Evolutionary conservation across 495 filamentous ascomycete species (phyloP).

Genomic region (Friedmanniomyces endolithicus): DNA sequence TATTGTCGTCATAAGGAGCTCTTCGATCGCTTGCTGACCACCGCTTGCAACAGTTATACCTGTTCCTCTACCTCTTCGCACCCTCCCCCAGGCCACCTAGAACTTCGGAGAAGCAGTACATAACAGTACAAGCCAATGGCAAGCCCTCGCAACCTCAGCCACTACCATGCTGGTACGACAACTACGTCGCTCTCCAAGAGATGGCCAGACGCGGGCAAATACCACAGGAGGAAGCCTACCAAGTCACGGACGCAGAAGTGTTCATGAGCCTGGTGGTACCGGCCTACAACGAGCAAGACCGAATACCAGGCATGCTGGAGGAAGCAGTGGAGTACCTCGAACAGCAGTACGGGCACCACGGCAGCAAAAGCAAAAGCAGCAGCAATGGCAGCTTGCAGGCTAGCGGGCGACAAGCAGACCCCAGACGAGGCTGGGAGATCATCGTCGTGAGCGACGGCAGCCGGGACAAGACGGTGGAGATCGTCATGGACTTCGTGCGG

Average conservation of each 20-base stretch:
- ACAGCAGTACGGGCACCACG: constrained; percentile 50
- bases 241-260: constrained; percentile 42
- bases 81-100: constrained; percentile 64
- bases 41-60: constrained; percentile 45
- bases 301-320: constrained; percentile 70
- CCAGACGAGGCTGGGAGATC: constrained; percentile 70
- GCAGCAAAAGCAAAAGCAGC: constrained; percentile 11
- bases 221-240: constrained; percentile 30
- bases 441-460: constrained; percentile 92
- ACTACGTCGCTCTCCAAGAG: constrained; percentile 44
- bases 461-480: constrained; percentile 65
- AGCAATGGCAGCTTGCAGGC: constrained; percentile 14
- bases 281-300: constrained; percentile 84
- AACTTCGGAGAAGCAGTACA: constrained; percentile 76
- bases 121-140: constrained; percentile 57
- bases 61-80: constrained; percentile 58
- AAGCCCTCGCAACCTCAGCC: constrained; percentile 42
- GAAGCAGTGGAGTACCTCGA: constrained; percentile 84
- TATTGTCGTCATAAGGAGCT: background rate
- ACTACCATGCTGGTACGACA: constrained; percentile 77
- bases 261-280: constrained; percentile 84
- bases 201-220: constrained; percentile 27
- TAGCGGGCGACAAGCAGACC: constrained; percentile 16
- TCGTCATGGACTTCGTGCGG: constrained; percentile 64
- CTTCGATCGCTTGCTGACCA: background rate